Evolutionary conservation across 202 grass and related monocot genomes (phyloP).

Genomic region (Saccharum hybrid): DNA sequence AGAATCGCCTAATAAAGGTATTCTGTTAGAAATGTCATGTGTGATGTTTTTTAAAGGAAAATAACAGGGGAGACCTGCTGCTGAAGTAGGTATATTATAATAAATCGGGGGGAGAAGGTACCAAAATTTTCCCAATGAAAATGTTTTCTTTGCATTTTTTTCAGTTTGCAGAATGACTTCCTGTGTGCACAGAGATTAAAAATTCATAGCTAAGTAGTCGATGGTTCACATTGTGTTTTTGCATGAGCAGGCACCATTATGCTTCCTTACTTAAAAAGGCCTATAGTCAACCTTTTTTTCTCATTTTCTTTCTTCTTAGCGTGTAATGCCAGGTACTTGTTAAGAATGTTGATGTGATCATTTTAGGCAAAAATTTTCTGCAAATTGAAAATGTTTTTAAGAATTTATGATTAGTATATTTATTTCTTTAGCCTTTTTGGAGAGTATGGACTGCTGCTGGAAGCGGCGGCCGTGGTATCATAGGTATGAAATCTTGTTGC

Average conservation of each 20-base stretch:
- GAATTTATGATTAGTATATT: slow-evolving; percentile 27
- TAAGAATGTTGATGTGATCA: slow-evolving; percentile 5
- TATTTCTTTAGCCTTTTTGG: slow-evolving; percentile 85
- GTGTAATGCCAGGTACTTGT: slow-evolving; percentile 1
- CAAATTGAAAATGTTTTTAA: neutral
- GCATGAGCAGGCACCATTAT: neutral
- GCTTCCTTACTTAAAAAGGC: slow-evolving; percentile 23
- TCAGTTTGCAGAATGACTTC: neutral
- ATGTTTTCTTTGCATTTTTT: neutral
- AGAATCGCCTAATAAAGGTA: slow-evolving; percentile 97
- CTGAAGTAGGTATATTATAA: slow-evolving; percentile 6
- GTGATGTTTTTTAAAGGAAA: neutral
- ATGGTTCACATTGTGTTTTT: neutral
- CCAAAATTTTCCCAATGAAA: neutral
- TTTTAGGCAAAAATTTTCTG: neutral
- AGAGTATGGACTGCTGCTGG: slow-evolving; percentile 79
- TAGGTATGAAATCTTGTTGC: slow-evolving; percentile 47
- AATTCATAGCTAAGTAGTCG: neutral
- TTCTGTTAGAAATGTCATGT: neutral
- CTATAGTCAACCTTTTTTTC: neutral
- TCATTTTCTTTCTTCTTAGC: slow-evolving; percentile 7
- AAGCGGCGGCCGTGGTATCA: slow-evolving; percentile 79
- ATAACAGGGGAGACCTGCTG: neutral
- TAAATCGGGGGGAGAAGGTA: neutral
- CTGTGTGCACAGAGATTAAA: slow-evolving; percentile 16